Evolutionary conservation across 805 yeast species (phyloP), one percentile per base, ranked within the genome.

Genomic region (Lipomyces lipofer): DNA sequence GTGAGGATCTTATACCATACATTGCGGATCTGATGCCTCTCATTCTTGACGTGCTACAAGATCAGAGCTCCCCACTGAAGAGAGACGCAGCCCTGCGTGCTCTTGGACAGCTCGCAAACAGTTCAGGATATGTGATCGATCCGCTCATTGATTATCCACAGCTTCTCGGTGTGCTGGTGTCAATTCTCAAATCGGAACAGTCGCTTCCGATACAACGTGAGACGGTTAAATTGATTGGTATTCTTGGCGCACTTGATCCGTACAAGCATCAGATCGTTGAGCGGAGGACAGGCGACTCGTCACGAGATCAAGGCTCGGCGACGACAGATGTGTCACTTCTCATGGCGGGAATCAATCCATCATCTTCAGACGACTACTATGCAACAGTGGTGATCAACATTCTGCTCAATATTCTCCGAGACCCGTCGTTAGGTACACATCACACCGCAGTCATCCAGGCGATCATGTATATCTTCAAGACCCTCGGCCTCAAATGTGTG

Each of bases 381-480:
- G 96, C 98, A 2, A 90, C 97, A 0, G 98, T 94, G 22, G 98
- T 92, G 0, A 88, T 94, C 42, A 83, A 83, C 43, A 88, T 91
- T 5, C 72, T 94, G 57, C 79, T 91, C 82, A 88, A 85, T 56
- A 85, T 94, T 17, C 71, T 94, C 40, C 85, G 85, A 60, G 99
- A 94, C 69, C 81, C 87, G 0, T 88, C 97, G 0, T 75, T 92
- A 52, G 84, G 88, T 8, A 76, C 86, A 0, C 96, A 91, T 66
- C 98, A 94, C 67, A 86, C 91, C 2, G 85, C 88, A 17, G 96
- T 90, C 25, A 88, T 91, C n/a, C 97, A 91, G 64, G 95, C 98
- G 0, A 85, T 94, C 40, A 86, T 90, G 80, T 84, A 86, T 63
- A 91, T 94, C 43, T 91, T 91, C 75, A 89, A 87, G 68, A 85